These are phyloP conservation scores for Medicago truncatula DNA, from an alignment of 306 rosid genomes.

Conservation along the genomic window MtrunA17r5.0-ANR NC_053042.1:42944001-42944500, in stretches of 20 bases:
- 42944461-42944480: conserved; percentile 44
- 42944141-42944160: neutral
- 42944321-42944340: conserved; percentile 75
- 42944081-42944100: conserved; percentile 8
- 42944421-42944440: conserved; percentile 33
- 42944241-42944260: conserved; percentile 78
- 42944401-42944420: conserved; percentile 50
- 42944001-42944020: conserved; percentile 11
- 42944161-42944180: neutral
- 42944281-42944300: conserved; percentile 78
- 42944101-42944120: neutral
- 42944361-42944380: conserved; percentile 37
- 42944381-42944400: conserved; percentile 56
- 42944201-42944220: conserved; percentile 1
- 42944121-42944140: neutral
- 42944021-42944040: conserved; percentile 35
- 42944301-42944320: conserved; percentile 81
- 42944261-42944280: conserved; percentile 85
- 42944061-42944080: conserved; percentile 29
- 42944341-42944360: conserved; percentile 58
- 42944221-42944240: conserved; percentile 70
- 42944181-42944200: neutral
- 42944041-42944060: conserved; percentile 28
- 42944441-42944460: conserved; percentile 11
- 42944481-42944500: conserved; percentile 70